These are phyloP conservation scores for Brassica cretica DNA, from an alignment of 345 rosid genomes.

Conservation along the genomic window DNA sequence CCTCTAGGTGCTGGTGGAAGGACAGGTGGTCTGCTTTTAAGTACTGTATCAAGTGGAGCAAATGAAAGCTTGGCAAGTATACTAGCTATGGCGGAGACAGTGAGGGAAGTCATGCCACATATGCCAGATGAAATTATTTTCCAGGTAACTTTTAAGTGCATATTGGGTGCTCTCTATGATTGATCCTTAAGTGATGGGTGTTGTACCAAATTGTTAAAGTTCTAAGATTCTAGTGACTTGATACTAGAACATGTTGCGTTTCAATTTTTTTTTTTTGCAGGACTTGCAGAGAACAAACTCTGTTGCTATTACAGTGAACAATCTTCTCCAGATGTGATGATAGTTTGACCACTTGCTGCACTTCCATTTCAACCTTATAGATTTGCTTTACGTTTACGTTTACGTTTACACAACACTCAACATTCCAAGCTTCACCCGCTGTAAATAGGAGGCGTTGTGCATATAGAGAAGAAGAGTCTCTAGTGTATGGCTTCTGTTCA, in stretches of 20 bases:
- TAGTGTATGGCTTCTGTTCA: constrained; percentile 29
- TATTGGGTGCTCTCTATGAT: constrained; percentile 10
- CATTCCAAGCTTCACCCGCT: constrained; percentile 36
- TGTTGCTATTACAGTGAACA: constrained; percentile 85
- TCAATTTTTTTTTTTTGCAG: constrained; percentile 51
- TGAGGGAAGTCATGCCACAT: constrained; percentile 92
- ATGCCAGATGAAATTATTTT: constrained; percentile 85
- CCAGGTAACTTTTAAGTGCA: constrained; percentile 55
- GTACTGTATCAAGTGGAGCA: constrained; percentile 53
- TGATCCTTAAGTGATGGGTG: constrained; percentile 4
- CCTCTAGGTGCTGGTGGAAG: constrained; percentile 57
- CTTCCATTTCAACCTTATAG: constrained; percentile 37
- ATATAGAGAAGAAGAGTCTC: constrained; percentile 38
- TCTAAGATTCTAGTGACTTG: constrained; percentile 14
- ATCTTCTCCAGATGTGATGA: constrained; percentile 90
- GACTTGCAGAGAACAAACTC: constrained; percentile 97
- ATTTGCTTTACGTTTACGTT: constrained; percentile 32
- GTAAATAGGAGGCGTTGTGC: constrained; percentile 46
- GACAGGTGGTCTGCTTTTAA: constrained; percentile 59
- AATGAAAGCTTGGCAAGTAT: constrained; percentile 66
- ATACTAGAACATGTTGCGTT: constrained; percentile 25
- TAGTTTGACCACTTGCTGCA: constrained; percentile 25
- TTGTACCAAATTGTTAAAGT: not conserved
- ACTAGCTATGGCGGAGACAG: constrained; percentile 94
- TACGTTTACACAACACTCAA: constrained; percentile 2